These are phyloP conservation scores for Hypoxylon sp. DNA, from an alignment of 2,329 filamentous ascomycete species.

Conservation along the genomic window DNA sequence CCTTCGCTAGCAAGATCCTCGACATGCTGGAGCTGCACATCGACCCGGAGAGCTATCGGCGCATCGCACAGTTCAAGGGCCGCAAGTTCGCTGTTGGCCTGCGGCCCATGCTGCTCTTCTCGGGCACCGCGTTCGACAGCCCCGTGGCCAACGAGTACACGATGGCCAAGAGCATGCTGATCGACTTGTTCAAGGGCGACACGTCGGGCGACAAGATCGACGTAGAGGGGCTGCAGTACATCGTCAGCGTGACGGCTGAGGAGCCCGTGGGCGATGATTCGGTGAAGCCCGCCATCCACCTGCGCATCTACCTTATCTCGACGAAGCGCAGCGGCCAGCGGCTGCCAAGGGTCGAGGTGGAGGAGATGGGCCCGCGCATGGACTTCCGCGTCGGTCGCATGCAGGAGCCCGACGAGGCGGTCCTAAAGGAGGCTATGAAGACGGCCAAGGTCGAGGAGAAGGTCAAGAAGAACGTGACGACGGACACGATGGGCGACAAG, in stretches of 20 bases:
- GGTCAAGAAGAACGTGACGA: conserved; percentile 96
- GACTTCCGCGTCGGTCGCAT: conserved; percentile 82
- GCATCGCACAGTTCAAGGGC: conserved; percentile 79
- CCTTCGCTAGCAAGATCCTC: conserved; percentile 86
- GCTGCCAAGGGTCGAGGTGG: conserved; percentile 89
- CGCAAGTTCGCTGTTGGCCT: conserved; percentile 82
- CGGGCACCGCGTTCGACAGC: conserved; percentile 87
- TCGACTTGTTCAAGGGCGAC: conserved; percentile 92
- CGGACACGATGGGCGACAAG: conserved; percentile 95
- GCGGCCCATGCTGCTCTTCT: conserved; percentile 91
- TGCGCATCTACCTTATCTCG: conserved; percentile 86
- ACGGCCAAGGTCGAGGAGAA: conserved; percentile 82
- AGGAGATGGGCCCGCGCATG: conserved; percentile 84
- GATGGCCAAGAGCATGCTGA: conserved; percentile 85
- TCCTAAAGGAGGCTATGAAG: conserved; percentile 92
- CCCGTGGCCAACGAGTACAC: conserved; percentile 83
- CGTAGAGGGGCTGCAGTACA: conserved; percentile 93
- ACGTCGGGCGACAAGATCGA: conserved; percentile 82
- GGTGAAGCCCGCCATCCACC: conserved; percentile 67
- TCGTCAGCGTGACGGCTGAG: conserved; percentile 83
- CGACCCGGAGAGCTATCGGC: conserved; percentile 77
- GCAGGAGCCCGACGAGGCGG: conserved; percentile 79
- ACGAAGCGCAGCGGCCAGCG: conserved; percentile 90
- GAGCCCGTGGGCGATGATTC: conserved; percentile 63
- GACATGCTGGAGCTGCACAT: conserved; percentile 96